A percentile compares a stretch with the other conserved stretches of the same genome.
Conservation (phyloP, 805 yeast species). For the Candida sanyiensis region DNA sequence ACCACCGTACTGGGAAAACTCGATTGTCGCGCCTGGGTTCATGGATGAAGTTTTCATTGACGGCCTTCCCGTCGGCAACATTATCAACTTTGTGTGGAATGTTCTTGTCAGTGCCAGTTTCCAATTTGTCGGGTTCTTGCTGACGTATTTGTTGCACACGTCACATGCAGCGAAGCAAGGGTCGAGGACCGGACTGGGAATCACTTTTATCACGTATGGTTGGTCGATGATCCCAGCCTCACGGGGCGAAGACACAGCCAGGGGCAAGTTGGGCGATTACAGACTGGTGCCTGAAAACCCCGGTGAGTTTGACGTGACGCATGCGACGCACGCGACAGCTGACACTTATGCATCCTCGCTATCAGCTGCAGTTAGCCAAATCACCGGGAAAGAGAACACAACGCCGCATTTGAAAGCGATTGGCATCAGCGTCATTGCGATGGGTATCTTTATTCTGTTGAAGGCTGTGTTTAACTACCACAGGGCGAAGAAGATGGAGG, state of each 20-base stretch:
- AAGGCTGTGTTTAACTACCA: conserved; percentile 70
- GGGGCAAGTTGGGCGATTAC: conserved; percentile 16
- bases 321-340: conserved; percentile 25
- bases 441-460: conserved; percentile 61
- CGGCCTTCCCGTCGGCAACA: conserved; percentile 91
- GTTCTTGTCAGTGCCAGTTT: conserved; percentile 82
- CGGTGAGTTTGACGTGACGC: conserved; percentile 32
- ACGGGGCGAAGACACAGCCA: conserved; percentile 24
- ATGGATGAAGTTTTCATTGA: conserved; percentile 88
- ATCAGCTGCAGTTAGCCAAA: conserved; percentile 17
- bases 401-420: conserved; percentile 29
- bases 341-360: conserved; percentile 23
- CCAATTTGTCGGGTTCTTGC: conserved; percentile 87
- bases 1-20: conserved; percentile 96
- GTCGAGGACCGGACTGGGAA: conserved; percentile 84
- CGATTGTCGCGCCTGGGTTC: conserved; percentile 69
- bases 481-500: conserved; percentile 74
- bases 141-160: conserved; percentile 87
- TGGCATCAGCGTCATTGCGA: conserved; percentile 56
- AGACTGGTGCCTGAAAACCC: conserved; percentile 56
- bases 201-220: conserved; percentile 73
- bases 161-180: conserved; percentile 98
- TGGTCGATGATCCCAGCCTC: conserved; percentile 46
- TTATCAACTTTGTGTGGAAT: conserved; percentile 89
- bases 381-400: conserved; percentile 6